Evolutionary conservation across 805 yeast genomes (phyloP).

Genomic region (Candida nemodendra): DNA sequence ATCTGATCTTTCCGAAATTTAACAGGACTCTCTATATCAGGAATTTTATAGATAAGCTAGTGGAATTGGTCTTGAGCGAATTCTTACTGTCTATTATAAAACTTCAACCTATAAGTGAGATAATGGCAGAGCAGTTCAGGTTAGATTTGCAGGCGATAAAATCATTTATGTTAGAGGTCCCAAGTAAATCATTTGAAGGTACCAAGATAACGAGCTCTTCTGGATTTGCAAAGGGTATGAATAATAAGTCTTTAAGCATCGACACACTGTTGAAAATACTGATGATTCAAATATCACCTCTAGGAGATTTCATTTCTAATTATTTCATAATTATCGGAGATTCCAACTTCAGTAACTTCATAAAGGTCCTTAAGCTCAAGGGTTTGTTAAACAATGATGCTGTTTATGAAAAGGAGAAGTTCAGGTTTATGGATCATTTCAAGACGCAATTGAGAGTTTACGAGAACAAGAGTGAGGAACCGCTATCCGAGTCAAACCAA

Average conservation of each 20-base stretch:
- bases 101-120: constrained; percentile 66
- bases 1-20: constrained; percentile 52
- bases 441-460: constrained; percentile 36
- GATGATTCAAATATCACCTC: constrained; percentile 64
- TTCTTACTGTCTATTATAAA: constrained; percentile 57
- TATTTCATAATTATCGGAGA: constrained; percentile 71
- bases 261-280: constrained; percentile 70
- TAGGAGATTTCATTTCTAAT: constrained; percentile 56
- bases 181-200: constrained; percentile 43
- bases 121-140: constrained; percentile 76
- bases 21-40: constrained; percentile 70
- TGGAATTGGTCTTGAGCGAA: constrained; percentile 59
- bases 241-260: constrained; percentile 30
- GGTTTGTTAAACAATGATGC: constrained; percentile 37
- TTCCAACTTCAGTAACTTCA: constrained; percentile 57
- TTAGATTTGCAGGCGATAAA: constrained; percentile 70
- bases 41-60: constrained; percentile 70
- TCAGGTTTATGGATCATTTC: constrained; percentile 40
- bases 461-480: constrained; percentile 28
- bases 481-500: constrained; percentile 28
- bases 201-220: constrained; percentile 27
- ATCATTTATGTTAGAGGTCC: constrained; percentile 46
- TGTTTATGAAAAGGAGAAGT: constrained; percentile 35
- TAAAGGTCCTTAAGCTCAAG: constrained; percentile 62
- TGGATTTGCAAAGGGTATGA: constrained; percentile 27